Conservation (phyloP, 2,329 filamentous ascomycete species). For the Phialophora verrucosa region DNA sequence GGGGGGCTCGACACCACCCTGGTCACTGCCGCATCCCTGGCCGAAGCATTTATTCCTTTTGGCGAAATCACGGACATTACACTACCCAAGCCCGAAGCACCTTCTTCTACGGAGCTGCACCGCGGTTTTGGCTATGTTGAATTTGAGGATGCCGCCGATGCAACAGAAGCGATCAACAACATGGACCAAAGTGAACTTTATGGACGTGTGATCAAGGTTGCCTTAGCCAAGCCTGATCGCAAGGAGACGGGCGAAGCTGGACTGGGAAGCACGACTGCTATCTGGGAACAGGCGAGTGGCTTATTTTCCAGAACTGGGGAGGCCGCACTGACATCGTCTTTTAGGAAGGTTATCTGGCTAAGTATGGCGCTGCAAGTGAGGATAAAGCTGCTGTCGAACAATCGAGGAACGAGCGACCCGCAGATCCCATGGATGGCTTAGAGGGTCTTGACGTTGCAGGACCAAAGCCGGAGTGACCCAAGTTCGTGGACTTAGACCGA, state of each 20-base stretch:
- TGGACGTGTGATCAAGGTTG: slow-evolving; percentile 89
- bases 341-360: slow-evolving; percentile 93
- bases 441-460: slow-evolving; percentile 94
- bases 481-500: background rate
- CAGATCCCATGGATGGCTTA: slow-evolving; percentile 94
- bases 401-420: slow-evolving; percentile 60
- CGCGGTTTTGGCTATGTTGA: slow-evolving; percentile 97
- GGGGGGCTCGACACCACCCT: slow-evolving; percentile 77
- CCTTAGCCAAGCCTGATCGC: slow-evolving; percentile 79
- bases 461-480: slow-evolving; percentile 71
- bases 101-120: slow-evolving; percentile 78
- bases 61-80: slow-evolving; percentile 93
- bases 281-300: slow-evolving; percentile 89
- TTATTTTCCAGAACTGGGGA: slow-evolving; percentile 32
- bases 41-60: slow-evolving; percentile 94
- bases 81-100: slow-evolving; percentile 83
- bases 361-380: slow-evolving; percentile 84
- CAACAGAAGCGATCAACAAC: slow-evolving; percentile 95
- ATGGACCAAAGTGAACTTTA: slow-evolving; percentile 98
- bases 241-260: slow-evolving; percentile 76
- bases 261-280: slow-evolving; percentile 86
- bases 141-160: slow-evolving; percentile 83
- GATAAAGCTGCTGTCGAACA: slow-evolving; percentile 64
- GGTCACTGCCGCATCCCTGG: slow-evolving; percentile 75
- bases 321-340: slow-evolving; percentile 16